Conservation (phyloP, 495 filamentous ascomycete genomes). For the Bacidia rubella region DNA sequence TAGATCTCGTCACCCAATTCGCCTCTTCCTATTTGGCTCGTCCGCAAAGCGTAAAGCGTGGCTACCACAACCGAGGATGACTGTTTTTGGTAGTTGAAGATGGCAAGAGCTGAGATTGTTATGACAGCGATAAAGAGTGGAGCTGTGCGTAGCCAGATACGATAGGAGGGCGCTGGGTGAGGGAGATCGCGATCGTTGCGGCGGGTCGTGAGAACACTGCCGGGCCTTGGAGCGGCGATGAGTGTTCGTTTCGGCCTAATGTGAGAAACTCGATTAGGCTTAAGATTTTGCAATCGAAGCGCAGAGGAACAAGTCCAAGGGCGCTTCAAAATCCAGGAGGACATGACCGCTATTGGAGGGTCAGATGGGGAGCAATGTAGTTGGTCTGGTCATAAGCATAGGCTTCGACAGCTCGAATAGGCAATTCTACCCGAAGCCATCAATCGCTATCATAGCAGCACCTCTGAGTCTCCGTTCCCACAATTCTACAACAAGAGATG, state of each 20-base stretch:
- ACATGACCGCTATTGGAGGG: too few relatives aligned
- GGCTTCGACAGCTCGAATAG: too few relatives aligned
- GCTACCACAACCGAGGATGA: conserved; percentile 69
- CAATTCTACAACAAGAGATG: too few relatives aligned
- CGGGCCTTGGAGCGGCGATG: conserved; percentile 37
- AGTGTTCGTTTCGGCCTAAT: conserved; percentile 23
- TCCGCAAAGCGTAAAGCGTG: conserved; percentile 82
- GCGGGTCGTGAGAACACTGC: conserved; percentile 59
- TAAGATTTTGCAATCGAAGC: not conserved
- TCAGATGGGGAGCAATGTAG: too few relatives aligned
- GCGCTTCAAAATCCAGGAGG: too few relatives aligned
- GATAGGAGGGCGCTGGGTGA: conserved; percentile 16
- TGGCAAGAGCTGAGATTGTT: conserved; percentile 54
- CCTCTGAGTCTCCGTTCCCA: too few relatives aligned
- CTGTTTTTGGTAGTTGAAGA: conserved; percentile 97
- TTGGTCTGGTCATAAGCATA: too few relatives aligned
- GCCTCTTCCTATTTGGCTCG: conserved; percentile 55
- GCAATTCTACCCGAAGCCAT: too few relatives aligned
- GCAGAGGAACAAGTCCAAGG: not conserved
- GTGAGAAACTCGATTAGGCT: not conserved
- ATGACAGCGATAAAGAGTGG: conserved; percentile 48
- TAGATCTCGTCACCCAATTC: conserved; percentile 85
- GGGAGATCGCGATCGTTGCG: conserved; percentile 73
- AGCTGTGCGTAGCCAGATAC: conserved; percentile 38
- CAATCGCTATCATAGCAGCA: too few relatives aligned